Percentiles rank a stretch among this genome's conserved stretches.
These are phyloP conservation scores for Paracoccidioides lutzii DNA, from an alignment of 2,329 filamentous ascomycete genomes.

Conservation along the genomic window DNA sequence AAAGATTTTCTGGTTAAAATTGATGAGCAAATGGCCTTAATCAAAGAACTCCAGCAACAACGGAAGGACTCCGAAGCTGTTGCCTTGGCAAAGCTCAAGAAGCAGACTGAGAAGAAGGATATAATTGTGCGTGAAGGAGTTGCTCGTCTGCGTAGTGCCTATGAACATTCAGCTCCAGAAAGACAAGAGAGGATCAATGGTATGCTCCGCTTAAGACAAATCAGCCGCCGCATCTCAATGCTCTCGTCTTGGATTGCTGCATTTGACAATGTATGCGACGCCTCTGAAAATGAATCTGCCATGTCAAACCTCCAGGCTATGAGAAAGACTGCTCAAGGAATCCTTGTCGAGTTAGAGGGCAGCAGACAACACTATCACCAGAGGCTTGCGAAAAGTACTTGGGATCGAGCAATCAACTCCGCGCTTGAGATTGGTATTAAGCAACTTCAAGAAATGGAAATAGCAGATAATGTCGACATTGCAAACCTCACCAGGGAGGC, in stretches of 20 bases:
- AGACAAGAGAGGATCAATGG: slow-evolving; percentile 64
- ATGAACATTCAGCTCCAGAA: slow-evolving; percentile 65
- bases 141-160: slow-evolving; percentile 65
- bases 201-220: slow-evolving; percentile 69
- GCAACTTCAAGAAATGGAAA: slow-evolving; percentile 61
- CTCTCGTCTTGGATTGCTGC: slow-evolving; percentile 88
- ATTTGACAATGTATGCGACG: slow-evolving; percentile 71
- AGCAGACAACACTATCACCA: slow-evolving; percentile 87
- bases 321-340: slow-evolving; percentile 77
- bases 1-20: slow-evolving; percentile 99
- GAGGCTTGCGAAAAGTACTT: slow-evolving; percentile 63
- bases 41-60: slow-evolving; percentile 87
- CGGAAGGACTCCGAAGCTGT: slow-evolving; percentile 76
- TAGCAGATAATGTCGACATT: slow-evolving; percentile 53
- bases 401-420: slow-evolving; percentile 78
- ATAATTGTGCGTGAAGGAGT: slow-evolving; percentile 63
- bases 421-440: slow-evolving; percentile 74
- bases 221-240: slow-evolving; percentile 72
- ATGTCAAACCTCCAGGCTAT: slow-evolving; percentile 59
- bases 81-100: slow-evolving; percentile 79
- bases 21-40: slow-evolving; percentile 92
- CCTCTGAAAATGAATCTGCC: slow-evolving; percentile 52
- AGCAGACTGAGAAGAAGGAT: slow-evolving; percentile 77
- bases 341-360: slow-evolving; percentile 75
- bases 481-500: slow-evolving; percentile 66